Conservation (phyloP, 2,329 filamentous ascomycete species). For the Colletotrichum limetticola region DNA sequence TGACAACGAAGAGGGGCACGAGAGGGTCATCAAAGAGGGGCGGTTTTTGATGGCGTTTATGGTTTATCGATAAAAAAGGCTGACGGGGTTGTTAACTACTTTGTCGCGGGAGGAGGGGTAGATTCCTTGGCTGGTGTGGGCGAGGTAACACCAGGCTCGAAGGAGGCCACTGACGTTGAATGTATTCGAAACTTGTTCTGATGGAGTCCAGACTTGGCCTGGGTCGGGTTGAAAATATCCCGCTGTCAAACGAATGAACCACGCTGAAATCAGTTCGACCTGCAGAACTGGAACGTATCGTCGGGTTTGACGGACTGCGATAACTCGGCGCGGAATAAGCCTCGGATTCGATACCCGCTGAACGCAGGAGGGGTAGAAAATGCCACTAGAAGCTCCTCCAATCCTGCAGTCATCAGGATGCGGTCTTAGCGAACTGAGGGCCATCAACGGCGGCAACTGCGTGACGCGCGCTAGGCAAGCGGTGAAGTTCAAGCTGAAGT, state of each 20-base stretch:
- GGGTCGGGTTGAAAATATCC: background rate
- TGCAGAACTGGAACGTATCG: background rate
- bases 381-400: background rate
- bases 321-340: background rate
- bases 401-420: background rate
- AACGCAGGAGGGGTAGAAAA: background rate
- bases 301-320: background rate
- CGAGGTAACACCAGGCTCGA: conserved; percentile 20
- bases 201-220: background rate
- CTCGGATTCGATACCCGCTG: background rate
- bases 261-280: background rate
- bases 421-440: background rate
- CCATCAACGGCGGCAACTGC: background rate
- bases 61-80: conserved; percentile 15
- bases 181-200: conserved; percentile 23
- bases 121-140: conserved; percentile 17
- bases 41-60: background rate
- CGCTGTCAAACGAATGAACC: background rate
- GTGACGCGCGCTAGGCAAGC: background rate
- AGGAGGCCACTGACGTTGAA: background rate
- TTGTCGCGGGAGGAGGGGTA: conserved; percentile 24
- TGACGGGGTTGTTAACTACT: background rate
- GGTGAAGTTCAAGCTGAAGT: background rate
- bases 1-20: conserved; percentile 1
- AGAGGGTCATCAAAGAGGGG: conserved; percentile 4